These are phyloP conservation scores for Eucalyptus sideroxylon DNA, from an alignment of 345 rosid genomes.

Conservation along the genomic window DNA sequence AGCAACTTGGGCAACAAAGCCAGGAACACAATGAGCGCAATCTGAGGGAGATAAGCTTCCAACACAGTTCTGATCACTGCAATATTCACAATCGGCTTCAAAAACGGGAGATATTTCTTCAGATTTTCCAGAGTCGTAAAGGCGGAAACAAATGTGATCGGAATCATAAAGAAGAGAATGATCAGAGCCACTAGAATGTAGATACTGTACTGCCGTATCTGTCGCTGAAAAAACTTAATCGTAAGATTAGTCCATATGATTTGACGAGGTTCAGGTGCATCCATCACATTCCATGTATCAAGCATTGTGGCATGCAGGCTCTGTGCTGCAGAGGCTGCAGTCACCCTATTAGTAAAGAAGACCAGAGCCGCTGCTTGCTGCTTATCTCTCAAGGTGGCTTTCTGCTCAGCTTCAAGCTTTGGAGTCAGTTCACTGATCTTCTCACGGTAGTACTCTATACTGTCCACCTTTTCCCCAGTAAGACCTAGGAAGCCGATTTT, in stretches of 20 bases:
- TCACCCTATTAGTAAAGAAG: constrained; percentile 55
- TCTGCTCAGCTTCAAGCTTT: constrained; percentile 69
- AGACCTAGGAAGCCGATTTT: constrained; percentile 69
- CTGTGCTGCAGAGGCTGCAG: constrained; percentile 73
- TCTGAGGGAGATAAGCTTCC: constrained; percentile 89
- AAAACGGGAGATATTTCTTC: constrained; percentile 58
- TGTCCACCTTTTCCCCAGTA: constrained; percentile 54
- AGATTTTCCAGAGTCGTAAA: constrained; percentile 68
- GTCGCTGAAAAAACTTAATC: constrained; percentile 41
- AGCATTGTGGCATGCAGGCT: constrained; percentile 68
- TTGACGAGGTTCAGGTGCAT: constrained; percentile 74
- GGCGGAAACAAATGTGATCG: constrained; percentile 61
- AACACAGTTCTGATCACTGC: constrained; percentile 35
- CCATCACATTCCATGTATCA: constrained; percentile 54
- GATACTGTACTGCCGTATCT: constrained; percentile 36
- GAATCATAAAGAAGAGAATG: constrained; percentile 69
- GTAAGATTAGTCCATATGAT: constrained; percentile 60
- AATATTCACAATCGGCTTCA: constrained; percentile 42
- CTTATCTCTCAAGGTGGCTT: constrained; percentile 59
- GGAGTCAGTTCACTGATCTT: constrained; percentile 38
- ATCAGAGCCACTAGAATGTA: constrained; percentile 52
- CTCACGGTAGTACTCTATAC: constrained; percentile 55
- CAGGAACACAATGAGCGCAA: constrained; percentile 71
- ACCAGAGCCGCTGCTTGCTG: constrained; percentile 63
- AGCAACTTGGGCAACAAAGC: constrained; percentile 70